Conservation (phyloP, 1,139 yeast species). For the Lodderomyces oxycetoniae region DNA sequence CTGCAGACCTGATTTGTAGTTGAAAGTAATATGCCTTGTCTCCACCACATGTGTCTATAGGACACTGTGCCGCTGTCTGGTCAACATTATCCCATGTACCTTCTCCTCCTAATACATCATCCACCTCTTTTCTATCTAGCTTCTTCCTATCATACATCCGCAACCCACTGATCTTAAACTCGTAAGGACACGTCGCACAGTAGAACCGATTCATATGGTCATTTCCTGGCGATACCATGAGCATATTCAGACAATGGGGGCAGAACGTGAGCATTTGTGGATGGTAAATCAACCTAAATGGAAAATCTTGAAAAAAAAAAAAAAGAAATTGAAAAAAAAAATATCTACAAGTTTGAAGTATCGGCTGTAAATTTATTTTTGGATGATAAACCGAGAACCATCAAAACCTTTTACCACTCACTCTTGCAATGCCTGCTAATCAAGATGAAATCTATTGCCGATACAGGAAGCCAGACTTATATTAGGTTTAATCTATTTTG, state of each 20-base stretch:
- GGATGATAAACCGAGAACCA: too few relatives aligned
- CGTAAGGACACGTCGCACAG: constrained; percentile 94
- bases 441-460: too few relatives aligned
- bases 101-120: constrained; percentile 93
- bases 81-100: constrained; percentile 99
- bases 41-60: constrained; percentile 78
- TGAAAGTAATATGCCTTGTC: constrained; percentile 96
- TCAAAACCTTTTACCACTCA: too few relatives aligned
- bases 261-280: constrained; percentile 91
- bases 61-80: constrained; percentile 85
- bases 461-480: too few relatives aligned
- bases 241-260: constrained; percentile 89
- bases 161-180: constrained; percentile 77
- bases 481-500: too few relatives aligned
- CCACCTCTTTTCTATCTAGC: constrained; percentile 83
- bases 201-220: constrained; percentile 54
- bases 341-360: too few relatives aligned
- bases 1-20: constrained; percentile 89
- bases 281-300: too few relatives aligned
- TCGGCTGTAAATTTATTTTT: too few relatives aligned
- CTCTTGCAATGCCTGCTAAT: too few relatives aligned
- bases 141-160: constrained; percentile 82
- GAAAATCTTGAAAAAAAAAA: too few relatives aligned
- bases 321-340: too few relatives aligned
- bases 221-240: constrained; percentile 46